Base-by-base conservation (phyloP, 805 yeast species). In the Candida boleticola region DNA sequence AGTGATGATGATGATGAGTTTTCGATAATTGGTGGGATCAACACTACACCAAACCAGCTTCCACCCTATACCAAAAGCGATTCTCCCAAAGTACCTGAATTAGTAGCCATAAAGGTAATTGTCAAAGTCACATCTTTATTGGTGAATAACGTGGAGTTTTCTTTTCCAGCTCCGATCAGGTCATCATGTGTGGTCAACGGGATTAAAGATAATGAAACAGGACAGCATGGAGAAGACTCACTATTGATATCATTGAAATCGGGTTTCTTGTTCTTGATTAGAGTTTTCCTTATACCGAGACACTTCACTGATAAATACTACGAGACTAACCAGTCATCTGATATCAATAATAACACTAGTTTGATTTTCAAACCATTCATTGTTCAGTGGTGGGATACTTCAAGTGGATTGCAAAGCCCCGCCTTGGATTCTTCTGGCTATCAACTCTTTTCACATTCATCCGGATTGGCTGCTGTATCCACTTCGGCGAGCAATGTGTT, bases 361-460 rank as follows among this genome's bases (percentile, higher is more conserved):
- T 54, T 54, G 23, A 52, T 65, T 4, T 61, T 52, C 46, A 62
- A 61, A 30, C 79, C 79, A 1, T 71, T 66, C 45, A 68, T 71
- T 7, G 76, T 74, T 0, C 79, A 75, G 47, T 74, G 78, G 79
- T 75, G 79, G 80, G 65, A 60, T 42, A 46, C 54, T 26, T 53
- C 53, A 31, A 47, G 40, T 21, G 23, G 43, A 5, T 29, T 26
- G 35, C 29, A 36, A 18, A 29, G 41, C 17, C 57, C 54, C 20
- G 43, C 53, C 35, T 49, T 42, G 21, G 52, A 45, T 25, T 48
- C 50, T 5, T 47, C 68, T 29, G 63, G 64, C 4, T 48, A 45
- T 23, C 50, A 57, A 3, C 47, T 74, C 16, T 30, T 52, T 0
- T 52, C 74, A 0, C 77, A 74, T 42, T 36, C 55, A 0, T 55